These are phyloP conservation scores for Boletellus ananas DNA, from an alignment of 768 basidiomycete species.

Conservation along the genomic window DNA sequence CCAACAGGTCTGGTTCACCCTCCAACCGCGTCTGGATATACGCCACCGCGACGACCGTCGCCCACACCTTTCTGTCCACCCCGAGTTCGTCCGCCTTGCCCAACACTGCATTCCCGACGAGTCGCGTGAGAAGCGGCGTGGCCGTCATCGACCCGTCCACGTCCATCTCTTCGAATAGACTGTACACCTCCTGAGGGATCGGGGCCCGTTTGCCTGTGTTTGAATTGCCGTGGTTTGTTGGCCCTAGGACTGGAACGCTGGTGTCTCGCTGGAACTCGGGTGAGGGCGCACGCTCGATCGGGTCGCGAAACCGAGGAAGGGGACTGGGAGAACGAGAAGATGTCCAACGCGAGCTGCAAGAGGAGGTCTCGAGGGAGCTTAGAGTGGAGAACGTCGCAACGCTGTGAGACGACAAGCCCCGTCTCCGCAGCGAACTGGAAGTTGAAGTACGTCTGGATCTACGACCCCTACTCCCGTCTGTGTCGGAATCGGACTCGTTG, in stretches of 20 bases:
- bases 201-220: slow-evolving; percentile 1
- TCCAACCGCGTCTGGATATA: slow-evolving; percentile 40
- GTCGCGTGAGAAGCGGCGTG: slow-evolving; percentile 25
- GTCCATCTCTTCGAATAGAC: slow-evolving; percentile 38
- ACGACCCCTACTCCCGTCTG: slow-evolving; percentile 4
- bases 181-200: slow-evolving; percentile 28
- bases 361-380: slow-evolving; percentile 43
- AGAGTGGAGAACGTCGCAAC: slow-evolving; percentile 41
- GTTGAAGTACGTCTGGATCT: not conserved
- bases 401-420: slow-evolving; percentile 21
- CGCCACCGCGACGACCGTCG: slow-evolving; percentile 45
- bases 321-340: slow-evolving; percentile 21
- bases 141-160: slow-evolving; percentile 49
- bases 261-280: slow-evolving; percentile 25
- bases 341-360: slow-evolving; percentile 35
- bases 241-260: not conserved
- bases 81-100: slow-evolving; percentile 28
- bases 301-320: slow-evolving; percentile 24
- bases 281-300: slow-evolving; percentile 29
- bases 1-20: slow-evolving; percentile 38
- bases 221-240: not conserved
- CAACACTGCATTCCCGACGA: slow-evolving; percentile 37
- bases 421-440: slow-evolving; percentile 1
- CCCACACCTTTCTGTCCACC: slow-evolving; percentile 42
- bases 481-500: slow-evolving; percentile 13